phyloP scores from a whole-genome alignment of 2,329 filamentous ascomycete genomes.

The Pseudogymnoascus sp. region DNA sequence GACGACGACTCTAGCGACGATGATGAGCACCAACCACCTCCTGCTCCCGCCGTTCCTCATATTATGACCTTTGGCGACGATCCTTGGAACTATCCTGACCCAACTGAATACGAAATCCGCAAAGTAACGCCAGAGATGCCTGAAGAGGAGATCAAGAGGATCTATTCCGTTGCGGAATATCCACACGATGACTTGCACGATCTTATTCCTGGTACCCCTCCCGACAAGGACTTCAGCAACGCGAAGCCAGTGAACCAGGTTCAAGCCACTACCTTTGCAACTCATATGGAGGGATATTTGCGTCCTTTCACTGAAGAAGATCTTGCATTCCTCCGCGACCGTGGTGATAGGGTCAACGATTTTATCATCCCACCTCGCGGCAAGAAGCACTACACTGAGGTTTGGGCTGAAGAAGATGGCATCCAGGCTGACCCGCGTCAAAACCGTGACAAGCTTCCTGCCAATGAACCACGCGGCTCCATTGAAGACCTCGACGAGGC shows the following conservation, averaged over 20 bases:
- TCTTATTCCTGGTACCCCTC: slow-evolving; percentile 79
- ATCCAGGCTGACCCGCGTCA: slow-evolving; percentile 57
- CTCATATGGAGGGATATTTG: slow-evolving; percentile 87
- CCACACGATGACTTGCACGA: slow-evolving; percentile 74
- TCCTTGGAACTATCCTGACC: slow-evolving; percentile 83
- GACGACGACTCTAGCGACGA: slow-evolving; percentile 35
- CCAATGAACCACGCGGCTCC: slow-evolving; percentile 76
- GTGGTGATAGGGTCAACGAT: slow-evolving; percentile 74
- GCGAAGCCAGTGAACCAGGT: slow-evolving; percentile 93
- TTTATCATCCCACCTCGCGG: slow-evolving; percentile 83
- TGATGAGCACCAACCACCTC: slow-evolving; percentile 51
- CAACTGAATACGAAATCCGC: slow-evolving; percentile 89
- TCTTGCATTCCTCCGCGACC: slow-evolving; percentile 82
- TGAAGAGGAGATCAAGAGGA: slow-evolving; percentile 77
- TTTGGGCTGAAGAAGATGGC: slow-evolving; percentile 93
- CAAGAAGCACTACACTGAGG: slow-evolving; percentile 76
- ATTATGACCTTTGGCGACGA: slow-evolving; percentile 87
- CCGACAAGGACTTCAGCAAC: slow-evolving; percentile 92
- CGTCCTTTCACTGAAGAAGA: slow-evolving; percentile 88
- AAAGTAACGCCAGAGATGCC: slow-evolving; percentile 67
- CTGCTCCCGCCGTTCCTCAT: slow-evolving; percentile 50
- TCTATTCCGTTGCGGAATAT: slow-evolving; percentile 81
- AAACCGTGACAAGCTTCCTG: slow-evolving; percentile 58
- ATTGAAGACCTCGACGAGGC: slow-evolving; percentile 85
- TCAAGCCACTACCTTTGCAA: slow-evolving; percentile 85